Conservation (phyloP, 176 grass and related monocot species). For the Alloteropsis semialata region DNA sequence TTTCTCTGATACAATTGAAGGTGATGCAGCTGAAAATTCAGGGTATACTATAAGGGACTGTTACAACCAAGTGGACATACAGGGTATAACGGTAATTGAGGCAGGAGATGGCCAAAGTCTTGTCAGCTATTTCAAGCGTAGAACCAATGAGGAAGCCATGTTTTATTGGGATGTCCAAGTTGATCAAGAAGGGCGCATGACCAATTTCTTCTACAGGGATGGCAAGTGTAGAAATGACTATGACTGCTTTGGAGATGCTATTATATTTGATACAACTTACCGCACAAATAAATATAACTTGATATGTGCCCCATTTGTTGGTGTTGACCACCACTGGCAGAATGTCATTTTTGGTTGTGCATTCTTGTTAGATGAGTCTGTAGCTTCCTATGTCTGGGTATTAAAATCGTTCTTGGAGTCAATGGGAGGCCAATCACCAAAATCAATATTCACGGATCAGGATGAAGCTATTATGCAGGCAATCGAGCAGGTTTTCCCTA, state of each 20-base stretch:
- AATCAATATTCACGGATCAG: constrained; percentile 76
- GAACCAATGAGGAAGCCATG: constrained; percentile 83
- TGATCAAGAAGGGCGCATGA: constrained; percentile 71
- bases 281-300: constrained; percentile 65
- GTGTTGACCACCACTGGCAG: constrained; percentile 90
- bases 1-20: constrained; percentile 32
- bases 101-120: constrained; percentile 69
- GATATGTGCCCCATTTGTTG: constrained; percentile 68
- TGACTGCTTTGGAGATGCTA: constrained; percentile 82
- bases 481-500: constrained; percentile 59
- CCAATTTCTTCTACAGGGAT: constrained; percentile 86
- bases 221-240: constrained; percentile 72
- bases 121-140: constrained; percentile 74
- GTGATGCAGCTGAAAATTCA: constrained; percentile 43
- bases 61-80: constrained; percentile 62
- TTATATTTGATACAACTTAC: constrained; percentile 78
- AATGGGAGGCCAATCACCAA: constrained; percentile 66
- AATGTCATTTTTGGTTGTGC: constrained; percentile 68
- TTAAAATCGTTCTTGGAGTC: constrained; percentile 71
- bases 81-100: constrained; percentile 52
- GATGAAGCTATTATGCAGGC: constrained; percentile 58
- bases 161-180: constrained; percentile 85
- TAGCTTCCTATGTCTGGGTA: constrained; percentile 68
- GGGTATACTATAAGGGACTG: constrained; percentile 63
- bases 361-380: constrained; percentile 77